Conservation (phyloP, 192 early-diverging fungal species). For the Coemansia sp. region DNA sequence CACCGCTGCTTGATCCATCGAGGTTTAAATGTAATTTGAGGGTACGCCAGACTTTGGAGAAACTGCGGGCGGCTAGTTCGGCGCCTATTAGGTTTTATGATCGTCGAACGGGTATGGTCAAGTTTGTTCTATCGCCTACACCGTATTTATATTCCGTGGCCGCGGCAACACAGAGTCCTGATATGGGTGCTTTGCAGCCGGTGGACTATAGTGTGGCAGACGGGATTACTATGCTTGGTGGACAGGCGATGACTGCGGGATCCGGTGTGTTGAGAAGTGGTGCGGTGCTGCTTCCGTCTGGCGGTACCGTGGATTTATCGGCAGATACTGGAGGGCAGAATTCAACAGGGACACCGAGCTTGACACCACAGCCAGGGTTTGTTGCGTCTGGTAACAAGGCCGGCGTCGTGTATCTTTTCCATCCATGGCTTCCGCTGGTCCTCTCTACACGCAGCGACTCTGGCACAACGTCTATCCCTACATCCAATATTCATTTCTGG, state of each 20-base stretch:
- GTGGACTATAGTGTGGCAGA: neutral
- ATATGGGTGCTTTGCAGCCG: neutral
- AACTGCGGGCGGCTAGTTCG: constrained; percentile 22
- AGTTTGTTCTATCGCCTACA: constrained; percentile 40
- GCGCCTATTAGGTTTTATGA: constrained; percentile 50
- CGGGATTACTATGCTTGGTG: neutral
- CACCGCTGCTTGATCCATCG: constrained; percentile 36
- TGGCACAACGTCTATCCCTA: constrained; percentile 17
- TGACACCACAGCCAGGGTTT: neutral
- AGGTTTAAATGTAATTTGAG: constrained; percentile 49
- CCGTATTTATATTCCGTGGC: constrained; percentile 16
- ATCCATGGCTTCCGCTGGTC: constrained; percentile 39
- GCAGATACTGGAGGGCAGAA: neutral
- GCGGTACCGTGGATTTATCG: constrained; percentile 21
- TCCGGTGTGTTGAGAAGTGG: constrained; percentile 15
- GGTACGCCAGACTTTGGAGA: constrained; percentile 45
- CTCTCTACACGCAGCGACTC: constrained; percentile 41
- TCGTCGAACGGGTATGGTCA: constrained; percentile 25
- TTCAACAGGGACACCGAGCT: neutral
- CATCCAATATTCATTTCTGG: constrained; percentile 46
- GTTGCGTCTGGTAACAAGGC: neutral
- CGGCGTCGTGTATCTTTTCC: constrained; percentile 37
- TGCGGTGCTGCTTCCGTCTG: constrained; percentile 28
- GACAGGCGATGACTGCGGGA: neutral
- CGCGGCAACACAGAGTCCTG: neutral